Base-by-base conservation (phyloP, 345 rosid species). In the Noccaea bulbosa region DNA sequence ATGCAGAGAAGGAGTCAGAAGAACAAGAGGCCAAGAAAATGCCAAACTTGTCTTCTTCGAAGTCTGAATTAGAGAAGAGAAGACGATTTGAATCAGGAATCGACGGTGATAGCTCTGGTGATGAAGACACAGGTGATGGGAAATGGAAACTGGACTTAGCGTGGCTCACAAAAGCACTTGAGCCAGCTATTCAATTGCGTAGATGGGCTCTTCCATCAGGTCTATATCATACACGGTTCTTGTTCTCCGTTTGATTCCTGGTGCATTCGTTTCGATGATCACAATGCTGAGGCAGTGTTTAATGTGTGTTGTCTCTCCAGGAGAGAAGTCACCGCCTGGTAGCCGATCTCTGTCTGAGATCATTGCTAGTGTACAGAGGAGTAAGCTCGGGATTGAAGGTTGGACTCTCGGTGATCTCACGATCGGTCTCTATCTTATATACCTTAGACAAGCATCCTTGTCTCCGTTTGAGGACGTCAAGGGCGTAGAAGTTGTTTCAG, bases 331-430 rank as follows among this genome's bases (percentile, higher is more conserved):
- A 24, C 81, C 80, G 2, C 85, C 88, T 17, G 73, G 80, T 62
- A 81, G 73, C 72, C 82, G 92, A 65, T 88, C 99, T 59, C 48
- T 94, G 20, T 73, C 85, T 5, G 97, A 94, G 80, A 88, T 92
- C 60, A 81, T 94, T 75, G 78, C 93, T n/a, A 84, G 90, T 82
- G 81, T 94, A 70, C 99, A 94, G 70, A 77, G 81, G 82, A 89
- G 97, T 81, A 94, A 87, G 85, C 86, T 79, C 16, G 98, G 87
- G 37, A 75, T 94, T 39, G 90, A 91, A 77, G 98, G 86, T 69
- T 94, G 99, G 99, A 89, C 90, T 81, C 80, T 91, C 77, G 85
- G 96, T 62, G 99, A 89, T 81, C 92, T 94, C 62, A 92, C 98
- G 1, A 72, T 92, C n/a, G 99, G 98, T 46, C 77, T 94, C 32